phyloP scores from a whole-genome alignment of 2,329 filamentous ascomycete genomes.

The Ascocoryne sarcoides region DNA sequence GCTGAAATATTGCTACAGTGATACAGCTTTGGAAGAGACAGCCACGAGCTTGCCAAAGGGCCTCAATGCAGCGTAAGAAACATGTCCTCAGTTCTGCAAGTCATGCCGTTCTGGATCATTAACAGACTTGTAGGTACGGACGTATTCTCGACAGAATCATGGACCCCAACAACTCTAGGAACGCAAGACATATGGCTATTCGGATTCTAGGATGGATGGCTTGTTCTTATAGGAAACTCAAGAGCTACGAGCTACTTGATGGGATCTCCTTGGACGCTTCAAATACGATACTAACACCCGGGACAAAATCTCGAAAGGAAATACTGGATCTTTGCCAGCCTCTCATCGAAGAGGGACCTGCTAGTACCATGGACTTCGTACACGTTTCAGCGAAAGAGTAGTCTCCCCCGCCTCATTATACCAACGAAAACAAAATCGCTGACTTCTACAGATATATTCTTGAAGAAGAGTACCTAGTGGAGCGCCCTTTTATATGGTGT shows the following conservation, averaged over 20 bases:
- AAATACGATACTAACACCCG: neutral
- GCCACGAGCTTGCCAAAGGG: conserved; percentile 6
- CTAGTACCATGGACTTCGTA: conserved; percentile 10
- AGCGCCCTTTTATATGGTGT: conserved; percentile 3
- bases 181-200: neutral
- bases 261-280: conserved; percentile 3
- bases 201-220: conserved; percentile 1
- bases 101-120: neutral
- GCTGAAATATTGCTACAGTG: conserved; percentile 6
- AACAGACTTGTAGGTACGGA: conserved; percentile 1
- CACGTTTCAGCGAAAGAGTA: conserved; percentile 13
- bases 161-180: neutral
- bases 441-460: conserved; percentile 5
- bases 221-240: conserved; percentile 6
- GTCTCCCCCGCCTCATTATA: neutral
- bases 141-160: conserved; percentile 16
- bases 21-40: conserved; percentile 4
- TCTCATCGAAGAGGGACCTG: conserved; percentile 10
- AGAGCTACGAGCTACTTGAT: conserved; percentile 8
- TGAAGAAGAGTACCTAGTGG: conserved; percentile 1
- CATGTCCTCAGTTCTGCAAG: neutral
- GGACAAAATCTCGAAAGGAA: conserved; percentile 1
- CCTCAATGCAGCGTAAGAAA: conserved; percentile 8
- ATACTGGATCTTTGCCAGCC: conserved; percentile 12
- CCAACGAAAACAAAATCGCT: neutral